phyloP scores from a whole-genome alignment of 176 grass and related monocot species.

The Raddia guianensis region DNA sequence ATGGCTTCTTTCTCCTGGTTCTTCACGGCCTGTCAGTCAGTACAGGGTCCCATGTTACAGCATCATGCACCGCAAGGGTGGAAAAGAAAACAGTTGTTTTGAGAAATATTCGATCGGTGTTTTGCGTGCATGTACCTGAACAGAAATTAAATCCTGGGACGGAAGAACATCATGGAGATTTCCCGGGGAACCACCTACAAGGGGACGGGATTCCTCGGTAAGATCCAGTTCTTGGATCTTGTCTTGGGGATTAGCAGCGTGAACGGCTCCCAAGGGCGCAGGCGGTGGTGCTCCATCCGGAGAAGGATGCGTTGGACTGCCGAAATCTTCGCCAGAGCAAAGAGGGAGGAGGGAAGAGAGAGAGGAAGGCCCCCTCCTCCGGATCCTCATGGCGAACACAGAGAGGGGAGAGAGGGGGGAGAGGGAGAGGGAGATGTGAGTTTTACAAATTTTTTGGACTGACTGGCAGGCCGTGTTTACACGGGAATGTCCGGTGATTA shows the following conservation, averaged over 20 bases:
- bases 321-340: background rate
- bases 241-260: background rate
- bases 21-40: background rate
- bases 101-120: background rate
- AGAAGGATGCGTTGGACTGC: too few relatives aligned
- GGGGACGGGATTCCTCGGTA: background rate
- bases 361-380: background rate
- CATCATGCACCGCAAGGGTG: background rate
- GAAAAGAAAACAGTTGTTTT: background rate
- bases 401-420: too few relatives aligned
- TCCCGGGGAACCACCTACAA: background rate
- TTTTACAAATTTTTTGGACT: too few relatives aligned
- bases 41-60: background rate
- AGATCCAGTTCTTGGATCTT: background rate
- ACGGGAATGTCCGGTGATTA: too few relatives aligned
- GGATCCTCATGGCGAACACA: too few relatives aligned
- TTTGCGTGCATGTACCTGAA: background rate
- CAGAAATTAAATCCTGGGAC: background rate
- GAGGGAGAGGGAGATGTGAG: too few relatives aligned
- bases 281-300: background rate
- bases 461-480: too few relatives aligned
- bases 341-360: background rate
- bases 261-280: background rate
- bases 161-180: background rate
- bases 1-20: background rate